Evolutionary conservation across 2,329 filamentous ascomycete species (phyloP).

Genomic region (Juglanconis oblonga): DNA sequence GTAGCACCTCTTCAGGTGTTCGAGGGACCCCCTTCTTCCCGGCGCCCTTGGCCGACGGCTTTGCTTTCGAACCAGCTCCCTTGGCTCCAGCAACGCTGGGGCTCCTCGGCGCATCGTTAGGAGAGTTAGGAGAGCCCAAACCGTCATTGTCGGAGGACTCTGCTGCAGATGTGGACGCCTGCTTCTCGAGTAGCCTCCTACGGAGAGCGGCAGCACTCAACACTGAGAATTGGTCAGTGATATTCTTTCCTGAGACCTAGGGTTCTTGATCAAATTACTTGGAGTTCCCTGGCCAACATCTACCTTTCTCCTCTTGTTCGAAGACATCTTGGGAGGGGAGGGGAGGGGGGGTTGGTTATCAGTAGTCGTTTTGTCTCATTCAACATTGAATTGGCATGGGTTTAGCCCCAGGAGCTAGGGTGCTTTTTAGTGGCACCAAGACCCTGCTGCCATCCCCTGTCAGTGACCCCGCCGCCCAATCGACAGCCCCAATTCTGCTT

Average conservation of each 20-base stretch:
- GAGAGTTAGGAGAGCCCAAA: slow-evolving; percentile 1
- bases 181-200: slow-evolving; percentile 32
- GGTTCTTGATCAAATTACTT: slow-evolving; percentile 31
- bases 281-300: slow-evolving; percentile 29
- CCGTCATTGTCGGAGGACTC: not conserved
- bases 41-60: not conserved
- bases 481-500: slow-evolving; percentile 16
- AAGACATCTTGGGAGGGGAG: slow-evolving; percentile 21
- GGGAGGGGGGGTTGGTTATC: not conserved
- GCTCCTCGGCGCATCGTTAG: not conserved
- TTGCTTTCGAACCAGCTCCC: not conserved
- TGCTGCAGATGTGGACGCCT: slow-evolving; percentile 3
- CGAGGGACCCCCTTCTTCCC: not conserved
- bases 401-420: not conserved
- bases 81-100: not conserved
- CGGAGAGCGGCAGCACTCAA: slow-evolving; percentile 45
- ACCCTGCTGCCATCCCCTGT: slow-evolving; percentile 7
- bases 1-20: slow-evolving; percentile 9
- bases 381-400: no score
- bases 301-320: slow-evolving; percentile 39
- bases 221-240: slow-evolving; percentile 20
- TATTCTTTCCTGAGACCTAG: not conserved
- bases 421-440: not conserved
- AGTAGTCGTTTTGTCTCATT: not conserved
- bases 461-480: slow-evolving; percentile 18